A percentile compares a stretch with the other conserved stretches of the same genome.
Conservation (phyloP, 1,284 basidiomycete genomes). For the Chalciporus sp. region DNA sequence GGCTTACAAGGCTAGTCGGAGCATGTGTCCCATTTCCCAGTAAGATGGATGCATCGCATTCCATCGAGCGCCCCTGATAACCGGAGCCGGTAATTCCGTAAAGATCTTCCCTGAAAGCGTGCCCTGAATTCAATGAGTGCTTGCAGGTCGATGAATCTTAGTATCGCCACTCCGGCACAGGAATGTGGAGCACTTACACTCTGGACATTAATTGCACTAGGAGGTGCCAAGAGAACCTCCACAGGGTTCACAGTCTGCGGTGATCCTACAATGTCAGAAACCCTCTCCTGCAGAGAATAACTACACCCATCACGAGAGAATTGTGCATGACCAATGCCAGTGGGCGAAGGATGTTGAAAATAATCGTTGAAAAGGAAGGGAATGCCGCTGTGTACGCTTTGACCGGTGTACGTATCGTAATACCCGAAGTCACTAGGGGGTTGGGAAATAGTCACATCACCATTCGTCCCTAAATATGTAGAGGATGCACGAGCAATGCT, state of each 20-base stretch:
- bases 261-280: background rate
- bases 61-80: background rate
- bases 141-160: too few relatives aligned
- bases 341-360: background rate
- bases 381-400: background rate
- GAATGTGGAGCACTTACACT: too few relatives aligned
- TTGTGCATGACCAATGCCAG: too few relatives aligned
- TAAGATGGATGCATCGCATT: background rate
- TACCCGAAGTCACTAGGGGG: background rate
- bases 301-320: too few relatives aligned
- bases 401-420: background rate
- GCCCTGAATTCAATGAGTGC: too few relatives aligned
- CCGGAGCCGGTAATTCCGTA: too few relatives aligned
- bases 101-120: too few relatives aligned
- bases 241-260: constrained; percentile 6
- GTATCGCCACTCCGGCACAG: too few relatives aligned
- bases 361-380: background rate
- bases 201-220: too few relatives aligned
- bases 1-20: background rate
- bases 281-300: constrained; percentile 2
- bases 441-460: background rate
- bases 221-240: background rate
- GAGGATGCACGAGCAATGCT: background rate
- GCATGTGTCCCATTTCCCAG: too few relatives aligned
- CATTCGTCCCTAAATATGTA: background rate